Conservation (phyloP, 192 early-diverging fungal species). For the Mortierella alpina region DNA sequence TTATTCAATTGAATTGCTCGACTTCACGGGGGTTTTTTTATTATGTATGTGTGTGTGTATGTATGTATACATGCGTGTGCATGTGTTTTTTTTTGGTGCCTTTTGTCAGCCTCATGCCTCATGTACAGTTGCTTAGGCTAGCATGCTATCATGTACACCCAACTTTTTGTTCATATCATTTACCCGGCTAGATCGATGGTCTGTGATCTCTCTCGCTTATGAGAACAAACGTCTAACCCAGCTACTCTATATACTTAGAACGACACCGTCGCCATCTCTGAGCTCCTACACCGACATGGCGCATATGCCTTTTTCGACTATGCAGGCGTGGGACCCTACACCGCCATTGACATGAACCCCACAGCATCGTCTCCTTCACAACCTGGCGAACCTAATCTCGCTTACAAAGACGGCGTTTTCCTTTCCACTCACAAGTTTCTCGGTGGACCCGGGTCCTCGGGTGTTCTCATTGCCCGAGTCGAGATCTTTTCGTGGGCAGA, state of each 20-base stretch:
- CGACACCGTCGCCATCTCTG: constrained; percentile 45
- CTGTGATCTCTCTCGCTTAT: neutral
- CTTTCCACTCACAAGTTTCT: constrained; percentile 60
- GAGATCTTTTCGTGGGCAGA: constrained; percentile 28
- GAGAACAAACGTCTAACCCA: neutral
- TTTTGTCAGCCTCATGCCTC: too few relatives aligned
- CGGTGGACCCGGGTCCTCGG: constrained; percentile 57
- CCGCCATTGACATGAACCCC: constrained; percentile 45
- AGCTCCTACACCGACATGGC: constrained; percentile 51
- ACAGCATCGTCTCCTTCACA: neutral
- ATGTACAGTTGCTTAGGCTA: too few relatives aligned
- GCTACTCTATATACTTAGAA: constrained; percentile 9
- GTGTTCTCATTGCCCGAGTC: constrained; percentile 49
- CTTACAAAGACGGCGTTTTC: constrained; percentile 55
- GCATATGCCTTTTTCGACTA: constrained; percentile 56
- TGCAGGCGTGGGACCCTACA: constrained; percentile 53
- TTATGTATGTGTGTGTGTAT: neutral
- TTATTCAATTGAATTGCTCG: neutral
- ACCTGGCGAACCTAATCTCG: constrained; percentile 5
- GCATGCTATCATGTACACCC: too few relatives aligned
- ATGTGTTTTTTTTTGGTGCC: neutral
- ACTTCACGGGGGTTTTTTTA: neutral
- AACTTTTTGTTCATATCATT: neutral
- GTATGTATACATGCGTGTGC: neutral
- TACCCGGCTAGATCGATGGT: neutral